These are phyloP conservation scores for Penicillium daleae DNA, from an alignment of 495 filamentous ascomycete species.

Conservation along the genomic window DNA sequence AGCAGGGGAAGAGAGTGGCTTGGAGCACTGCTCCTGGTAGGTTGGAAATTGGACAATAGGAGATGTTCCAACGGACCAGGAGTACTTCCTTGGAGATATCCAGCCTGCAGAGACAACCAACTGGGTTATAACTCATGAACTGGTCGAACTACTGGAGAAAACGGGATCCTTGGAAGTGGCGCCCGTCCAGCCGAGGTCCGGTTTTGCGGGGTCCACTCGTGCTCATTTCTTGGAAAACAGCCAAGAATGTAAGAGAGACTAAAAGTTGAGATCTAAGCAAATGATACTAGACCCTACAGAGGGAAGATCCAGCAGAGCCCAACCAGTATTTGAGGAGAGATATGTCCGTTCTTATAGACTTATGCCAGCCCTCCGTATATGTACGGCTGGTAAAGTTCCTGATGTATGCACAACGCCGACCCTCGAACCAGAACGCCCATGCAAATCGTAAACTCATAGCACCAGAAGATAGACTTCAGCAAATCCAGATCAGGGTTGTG, in stretches of 20 bases:
- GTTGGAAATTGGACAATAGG: not conserved
- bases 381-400: not conserved
- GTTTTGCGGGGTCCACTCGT: not conserved
- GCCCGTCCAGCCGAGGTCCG: conserved; percentile 28
- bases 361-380: not conserved
- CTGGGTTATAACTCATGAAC: not conserved
- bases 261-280: not conserved
- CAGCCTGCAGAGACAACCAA: not conserved
- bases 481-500: not conserved
- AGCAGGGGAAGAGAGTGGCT: not conserved
- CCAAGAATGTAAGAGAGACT: not conserved
- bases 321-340: not conserved
- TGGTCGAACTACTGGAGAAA: conserved; percentile 10
- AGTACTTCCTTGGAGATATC: not conserved
- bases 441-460: conserved; percentile 3
- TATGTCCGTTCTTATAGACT: not conserved
- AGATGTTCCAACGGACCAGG: not conserved
- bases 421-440: not conserved
- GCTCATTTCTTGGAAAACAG: not conserved
- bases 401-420: not conserved
- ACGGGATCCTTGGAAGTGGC: conserved; percentile 25
- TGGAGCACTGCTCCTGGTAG: not conserved
- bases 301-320: not conserved
- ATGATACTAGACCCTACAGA: not conserved
- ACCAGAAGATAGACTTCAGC: not conserved